A percentile compares a stretch with the other conserved stretches of the same genome.
These are phyloP conservation scores for Cajanus cajan DNA, from an alignment of 306 rosid genomes.

Conservation along the genomic window DNA sequence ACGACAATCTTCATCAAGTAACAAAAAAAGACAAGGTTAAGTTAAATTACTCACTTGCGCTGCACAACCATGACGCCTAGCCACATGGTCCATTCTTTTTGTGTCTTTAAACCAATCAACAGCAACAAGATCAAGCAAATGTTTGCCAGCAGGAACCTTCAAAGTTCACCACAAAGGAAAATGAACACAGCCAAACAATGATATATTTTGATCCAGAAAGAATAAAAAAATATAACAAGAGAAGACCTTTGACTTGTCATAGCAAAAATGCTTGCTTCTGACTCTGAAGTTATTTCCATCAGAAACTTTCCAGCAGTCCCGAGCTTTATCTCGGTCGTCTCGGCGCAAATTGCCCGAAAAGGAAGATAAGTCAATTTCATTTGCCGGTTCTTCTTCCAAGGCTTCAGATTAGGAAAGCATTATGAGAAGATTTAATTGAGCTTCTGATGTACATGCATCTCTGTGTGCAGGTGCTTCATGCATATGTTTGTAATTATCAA, in stretches of 20 bases:
- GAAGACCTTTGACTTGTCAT: conserved; percentile 83
- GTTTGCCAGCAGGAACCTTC: conserved; percentile 95
- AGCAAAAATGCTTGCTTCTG: conserved; percentile 86
- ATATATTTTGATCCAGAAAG: conserved; percentile 5
- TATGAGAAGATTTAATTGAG: conserved; percentile 31
- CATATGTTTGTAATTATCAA: neutral
- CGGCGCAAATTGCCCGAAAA: conserved; percentile 82
- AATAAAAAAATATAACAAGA: conserved; percentile 11
- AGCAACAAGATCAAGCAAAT: conserved; percentile 91
- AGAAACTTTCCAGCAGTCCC: conserved; percentile 95
- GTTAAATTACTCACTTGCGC: conserved; percentile 69
- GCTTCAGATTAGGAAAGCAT: conserved; percentile 49
- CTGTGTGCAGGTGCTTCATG: neutral
- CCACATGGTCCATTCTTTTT: conserved; percentile 98
- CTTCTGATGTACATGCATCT: conserved; percentile 10
- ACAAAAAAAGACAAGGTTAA: neutral
- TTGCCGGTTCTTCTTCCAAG: conserved; percentile 79
- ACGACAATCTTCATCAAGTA: conserved; percentile 15
- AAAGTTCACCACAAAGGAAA: conserved; percentile 35
- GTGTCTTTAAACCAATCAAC: conserved; percentile 99
- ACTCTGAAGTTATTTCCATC: conserved; percentile 96
- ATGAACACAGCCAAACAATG: conserved; percentile 33
- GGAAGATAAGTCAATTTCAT: conserved; percentile 77
- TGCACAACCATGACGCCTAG: conserved; percentile 89
- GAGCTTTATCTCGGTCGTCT: conserved; percentile 76